Evolutionary conservation across 148 eudicot genomes (phyloP).

Genomic region (Rhododendron ovatum): DNA sequence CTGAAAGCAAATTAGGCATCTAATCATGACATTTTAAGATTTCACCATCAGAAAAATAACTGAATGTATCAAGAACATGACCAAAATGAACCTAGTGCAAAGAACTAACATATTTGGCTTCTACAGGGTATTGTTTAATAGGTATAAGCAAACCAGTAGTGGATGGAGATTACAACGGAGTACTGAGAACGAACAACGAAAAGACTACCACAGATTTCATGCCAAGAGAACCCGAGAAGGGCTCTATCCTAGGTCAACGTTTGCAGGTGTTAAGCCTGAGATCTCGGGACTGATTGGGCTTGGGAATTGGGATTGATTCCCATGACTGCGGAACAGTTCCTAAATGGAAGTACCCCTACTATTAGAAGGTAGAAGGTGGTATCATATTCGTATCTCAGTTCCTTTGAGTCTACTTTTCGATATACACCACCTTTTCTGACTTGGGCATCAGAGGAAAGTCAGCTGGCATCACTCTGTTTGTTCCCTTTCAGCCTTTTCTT

Average conservation of each 20-base stretch:
- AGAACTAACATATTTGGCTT: not conserved
- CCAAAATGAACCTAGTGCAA: not conserved
- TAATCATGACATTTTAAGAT: not conserved
- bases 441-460: not conserved
- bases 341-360: not conserved
- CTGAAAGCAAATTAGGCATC: not conserved
- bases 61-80: not conserved
- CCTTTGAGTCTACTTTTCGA: not conserved
- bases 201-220: not conserved
- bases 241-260: not conserved
- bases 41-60: not conserved
- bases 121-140: not conserved
- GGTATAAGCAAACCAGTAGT: not conserved
- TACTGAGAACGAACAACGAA: not conserved
- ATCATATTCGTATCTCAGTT: not conserved
- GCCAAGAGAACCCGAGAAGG: not conserved
- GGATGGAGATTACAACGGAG: not conserved
- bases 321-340: not conserved
- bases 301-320: not conserved
- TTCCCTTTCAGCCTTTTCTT: not conserved
- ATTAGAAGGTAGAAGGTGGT: not conserved
- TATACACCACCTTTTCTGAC: not conserved
- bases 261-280: not conserved
- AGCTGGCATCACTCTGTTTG: not conserved
- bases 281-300: not conserved